Conservation (phyloP, 2,329 filamentous ascomycete genomes). For the Cladosporium velox region DNA sequence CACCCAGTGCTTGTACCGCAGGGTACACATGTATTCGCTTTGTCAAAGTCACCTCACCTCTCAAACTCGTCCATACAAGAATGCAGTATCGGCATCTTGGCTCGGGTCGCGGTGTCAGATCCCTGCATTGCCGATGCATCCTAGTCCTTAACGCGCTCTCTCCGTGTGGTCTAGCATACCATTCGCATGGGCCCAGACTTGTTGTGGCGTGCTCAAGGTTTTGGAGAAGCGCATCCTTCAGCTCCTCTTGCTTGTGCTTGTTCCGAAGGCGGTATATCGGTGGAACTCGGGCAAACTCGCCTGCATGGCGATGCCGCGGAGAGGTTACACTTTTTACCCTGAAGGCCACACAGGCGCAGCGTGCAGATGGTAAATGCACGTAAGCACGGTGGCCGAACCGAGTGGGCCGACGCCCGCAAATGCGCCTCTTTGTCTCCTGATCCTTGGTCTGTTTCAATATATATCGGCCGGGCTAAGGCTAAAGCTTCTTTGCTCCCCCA, state of each 20-base stretch:
- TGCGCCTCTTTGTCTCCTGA: not conserved
- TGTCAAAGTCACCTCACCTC: not conserved
- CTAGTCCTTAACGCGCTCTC: not conserved
- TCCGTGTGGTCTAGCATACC: not conserved
- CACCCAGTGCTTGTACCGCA: too few relatives aligned
- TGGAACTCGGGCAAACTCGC: not conserved
- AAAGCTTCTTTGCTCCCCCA: not conserved
- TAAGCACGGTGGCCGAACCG: not conserved
- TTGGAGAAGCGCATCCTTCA: not conserved
- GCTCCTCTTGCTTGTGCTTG: not conserved
- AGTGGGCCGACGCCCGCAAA: not conserved
- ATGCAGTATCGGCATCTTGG: not conserved
- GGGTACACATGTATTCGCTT: not conserved
- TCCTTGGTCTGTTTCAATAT: not conserved
- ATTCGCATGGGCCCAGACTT: not conserved
- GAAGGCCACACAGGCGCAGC: not conserved
- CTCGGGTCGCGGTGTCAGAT: not conserved
- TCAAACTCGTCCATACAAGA: too few relatives aligned
- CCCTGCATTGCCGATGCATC: not conserved
- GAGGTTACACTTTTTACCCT: not conserved
- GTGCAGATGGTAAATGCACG: not conserved
- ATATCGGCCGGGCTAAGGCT: not conserved
- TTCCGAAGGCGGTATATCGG: not conserved
- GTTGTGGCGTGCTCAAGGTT: not conserved
- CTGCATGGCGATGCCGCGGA: not conserved